These are phyloP conservation scores for Pezicula radicicola DNA, from an alignment of 2,329 filamentous ascomycete species.

Conservation along the genomic window DNA sequence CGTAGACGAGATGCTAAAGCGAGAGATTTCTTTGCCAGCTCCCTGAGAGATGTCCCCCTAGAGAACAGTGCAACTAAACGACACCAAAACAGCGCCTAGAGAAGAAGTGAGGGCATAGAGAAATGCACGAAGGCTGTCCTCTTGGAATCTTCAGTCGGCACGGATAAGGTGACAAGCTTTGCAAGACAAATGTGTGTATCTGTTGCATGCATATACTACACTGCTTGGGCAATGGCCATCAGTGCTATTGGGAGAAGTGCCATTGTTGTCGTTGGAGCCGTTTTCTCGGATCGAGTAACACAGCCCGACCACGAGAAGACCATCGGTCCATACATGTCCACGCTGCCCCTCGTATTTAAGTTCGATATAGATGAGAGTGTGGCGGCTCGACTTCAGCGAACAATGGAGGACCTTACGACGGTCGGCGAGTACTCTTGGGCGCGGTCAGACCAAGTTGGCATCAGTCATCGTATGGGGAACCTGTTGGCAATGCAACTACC, in stretches of 20 bases:
- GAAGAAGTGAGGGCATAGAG: neutral
- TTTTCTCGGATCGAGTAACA: neutral
- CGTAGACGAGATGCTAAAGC: neutral
- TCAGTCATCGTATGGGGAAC: neutral
- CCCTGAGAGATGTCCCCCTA: neutral
- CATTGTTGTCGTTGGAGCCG: neutral
- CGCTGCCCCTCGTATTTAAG: neutral
- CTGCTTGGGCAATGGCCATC: neutral
- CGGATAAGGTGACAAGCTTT: neutral
- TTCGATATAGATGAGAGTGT: neutral
- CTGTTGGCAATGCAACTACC: neutral
- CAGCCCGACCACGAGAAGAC: neutral
- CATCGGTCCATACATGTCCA: neutral
- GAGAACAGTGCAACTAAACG: neutral
- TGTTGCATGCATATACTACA: neutral
- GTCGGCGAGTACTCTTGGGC: no score
- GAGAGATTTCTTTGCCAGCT: neutral
- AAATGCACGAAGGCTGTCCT: neutral
- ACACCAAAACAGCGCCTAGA: neutral
- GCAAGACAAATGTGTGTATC: neutral
- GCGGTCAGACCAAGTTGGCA: no score
- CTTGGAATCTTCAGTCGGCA: neutral
- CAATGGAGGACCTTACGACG: no score
- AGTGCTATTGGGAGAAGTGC: neutral
- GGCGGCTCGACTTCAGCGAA: neutral